phyloP scores from a whole-genome alignment of 2,329 filamentous ascomycete species.

The Fusarium pseudonygamai region DNA sequence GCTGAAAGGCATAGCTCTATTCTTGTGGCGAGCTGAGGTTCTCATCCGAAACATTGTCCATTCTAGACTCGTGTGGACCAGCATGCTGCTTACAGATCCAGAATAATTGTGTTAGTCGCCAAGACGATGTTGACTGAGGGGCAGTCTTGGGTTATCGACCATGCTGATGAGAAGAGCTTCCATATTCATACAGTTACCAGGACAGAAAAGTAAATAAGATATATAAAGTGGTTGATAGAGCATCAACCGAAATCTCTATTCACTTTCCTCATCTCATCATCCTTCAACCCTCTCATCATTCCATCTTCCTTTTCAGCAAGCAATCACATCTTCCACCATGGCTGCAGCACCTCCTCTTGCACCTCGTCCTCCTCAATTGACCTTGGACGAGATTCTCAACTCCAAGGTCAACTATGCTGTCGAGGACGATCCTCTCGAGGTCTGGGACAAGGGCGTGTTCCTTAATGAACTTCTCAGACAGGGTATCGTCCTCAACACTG shows the following conservation, averaged over 20 bases:
- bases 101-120: no score
- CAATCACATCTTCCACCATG: not conserved
- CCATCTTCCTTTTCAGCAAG: not conserved
- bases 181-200: not conserved
- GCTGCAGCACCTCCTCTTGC: not conserved
- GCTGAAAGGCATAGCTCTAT: not conserved
- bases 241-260: rapidly evolving
- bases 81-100: not conserved
- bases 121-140: not conserved
- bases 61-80: not conserved
- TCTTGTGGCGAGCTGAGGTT: not conserved
- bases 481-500: slow-evolving; percentile 7
- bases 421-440: slow-evolving; percentile 2
- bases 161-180: not conserved
- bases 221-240: not conserved
- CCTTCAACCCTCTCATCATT: not conserved
- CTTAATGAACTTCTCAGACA: slow-evolving; percentile 25
- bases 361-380: not conserved
- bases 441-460: slow-evolving; percentile 29
- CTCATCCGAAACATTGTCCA: not conserved
- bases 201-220: rapidly evolving
- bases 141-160: not conserved
- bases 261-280: not conserved
- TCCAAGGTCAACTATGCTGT: slow-evolving; percentile 5
- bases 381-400: slow-evolving; percentile 20